phyloP scores from a whole-genome alignment of 164 flowering plant species.

The Aristolochia contorta region DNA sequence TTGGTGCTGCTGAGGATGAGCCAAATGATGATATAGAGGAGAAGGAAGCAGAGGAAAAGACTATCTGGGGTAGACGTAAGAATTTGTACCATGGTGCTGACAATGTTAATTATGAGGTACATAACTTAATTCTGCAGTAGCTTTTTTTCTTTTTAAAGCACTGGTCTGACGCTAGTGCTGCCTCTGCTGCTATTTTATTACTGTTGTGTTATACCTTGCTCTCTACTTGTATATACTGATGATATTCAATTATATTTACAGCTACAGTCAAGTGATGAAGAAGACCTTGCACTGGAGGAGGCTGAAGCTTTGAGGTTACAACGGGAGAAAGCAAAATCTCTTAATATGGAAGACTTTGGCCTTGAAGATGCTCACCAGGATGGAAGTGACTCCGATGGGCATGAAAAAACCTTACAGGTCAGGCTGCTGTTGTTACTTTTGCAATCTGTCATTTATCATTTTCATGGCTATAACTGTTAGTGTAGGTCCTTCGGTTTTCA shows the following conservation, averaged over 20 bases:
- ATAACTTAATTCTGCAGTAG: neutral
- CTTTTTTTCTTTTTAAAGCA: too few relatives aligned
- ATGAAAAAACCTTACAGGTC: slow-evolving; percentile 53
- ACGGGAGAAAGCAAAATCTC: slow-evolving; percentile 34
- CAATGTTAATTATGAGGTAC: slow-evolving; percentile 58
- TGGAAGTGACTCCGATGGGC: slow-evolving; percentile 31
- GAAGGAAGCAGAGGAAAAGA: slow-evolving; percentile 26
- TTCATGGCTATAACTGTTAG: neutral
- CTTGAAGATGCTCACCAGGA: slow-evolving; percentile 46
- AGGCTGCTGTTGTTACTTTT: neutral
- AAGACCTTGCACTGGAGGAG: slow-evolving; percentile 55
- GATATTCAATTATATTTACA: slow-evolving; percentile 8
- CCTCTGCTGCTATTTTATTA: neutral
- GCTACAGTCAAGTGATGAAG: slow-evolving; percentile 74
- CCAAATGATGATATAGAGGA: slow-evolving; percentile 59
- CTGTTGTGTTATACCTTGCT: too few relatives aligned
- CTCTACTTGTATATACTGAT: neutral
- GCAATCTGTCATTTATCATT: neutral
- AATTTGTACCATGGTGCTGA: slow-evolving; percentile 39
- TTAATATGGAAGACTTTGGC: slow-evolving; percentile 58
- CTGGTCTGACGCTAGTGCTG: too few relatives aligned
- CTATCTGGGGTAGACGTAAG: slow-evolving; percentile 38
- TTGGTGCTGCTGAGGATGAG: slow-evolving; percentile 78
- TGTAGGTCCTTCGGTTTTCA: neutral
- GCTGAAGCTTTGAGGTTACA: slow-evolving; percentile 50